phyloP scores from a whole-genome alignment of 495 filamentous ascomycete genomes.

The Neurospora africana region DNA sequence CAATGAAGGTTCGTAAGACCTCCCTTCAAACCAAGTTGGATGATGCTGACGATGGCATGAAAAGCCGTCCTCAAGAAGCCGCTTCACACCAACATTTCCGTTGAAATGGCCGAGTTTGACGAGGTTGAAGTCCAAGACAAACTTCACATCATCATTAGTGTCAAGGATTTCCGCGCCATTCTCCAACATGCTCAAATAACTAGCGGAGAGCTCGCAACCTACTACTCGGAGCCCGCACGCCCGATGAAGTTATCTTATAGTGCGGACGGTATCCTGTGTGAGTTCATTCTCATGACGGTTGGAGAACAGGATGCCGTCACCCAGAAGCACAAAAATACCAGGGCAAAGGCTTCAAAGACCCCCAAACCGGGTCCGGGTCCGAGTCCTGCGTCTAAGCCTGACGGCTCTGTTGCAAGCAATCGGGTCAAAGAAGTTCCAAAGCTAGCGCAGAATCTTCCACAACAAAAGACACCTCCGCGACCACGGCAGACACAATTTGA shows the following conservation, averaged over 20 bases:
- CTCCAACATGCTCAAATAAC: constrained; percentile 73
- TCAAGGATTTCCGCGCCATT: constrained; percentile 92
- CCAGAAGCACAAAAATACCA: constrained; percentile 31
- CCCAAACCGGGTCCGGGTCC: constrained; percentile 26
- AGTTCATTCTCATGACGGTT: constrained; percentile 91
- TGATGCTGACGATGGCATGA: constrained; percentile 2
- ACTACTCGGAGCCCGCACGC: constrained; percentile 67
- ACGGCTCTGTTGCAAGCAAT: constrained; percentile 18
- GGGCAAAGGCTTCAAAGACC: constrained; percentile 18
- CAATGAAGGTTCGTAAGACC: constrained; percentile 53
- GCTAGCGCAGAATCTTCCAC: constrained; percentile 3
- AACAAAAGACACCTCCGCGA: constrained; percentile 9
- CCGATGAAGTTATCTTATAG: constrained; percentile 78
- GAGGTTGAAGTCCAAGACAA: constrained; percentile 62
- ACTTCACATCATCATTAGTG: constrained; percentile 76
- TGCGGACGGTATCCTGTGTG: constrained; percentile 61
- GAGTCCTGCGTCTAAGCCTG: constrained; percentile 20
- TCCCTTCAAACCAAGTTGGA: not conserved
- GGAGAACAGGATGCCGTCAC: constrained; percentile 51
- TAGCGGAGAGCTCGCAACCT: constrained; percentile 58
- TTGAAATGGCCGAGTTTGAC: constrained; percentile 81
- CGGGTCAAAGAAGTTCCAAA: not conserved
- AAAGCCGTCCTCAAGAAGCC: constrained; percentile 86
- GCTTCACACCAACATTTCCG: constrained; percentile 80
- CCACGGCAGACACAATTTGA: constrained; percentile 21